Conservation (phyloP, 2,329 filamentous ascomycete species). For the Penicillium polonicum region DNA sequence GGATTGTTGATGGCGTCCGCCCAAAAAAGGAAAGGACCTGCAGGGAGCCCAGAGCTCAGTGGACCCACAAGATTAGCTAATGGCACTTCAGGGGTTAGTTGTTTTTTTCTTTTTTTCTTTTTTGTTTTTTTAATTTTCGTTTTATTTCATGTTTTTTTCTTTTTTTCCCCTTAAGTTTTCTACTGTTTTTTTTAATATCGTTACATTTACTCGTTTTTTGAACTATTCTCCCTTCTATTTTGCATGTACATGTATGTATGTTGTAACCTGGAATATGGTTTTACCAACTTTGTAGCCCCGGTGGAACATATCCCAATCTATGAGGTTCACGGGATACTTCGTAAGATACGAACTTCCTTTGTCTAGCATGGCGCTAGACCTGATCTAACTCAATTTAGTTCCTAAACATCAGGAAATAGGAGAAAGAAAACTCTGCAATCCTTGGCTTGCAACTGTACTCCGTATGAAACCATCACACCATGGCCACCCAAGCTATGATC, state of each 20-base stretch:
- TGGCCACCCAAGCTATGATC: conserved; percentile 12
- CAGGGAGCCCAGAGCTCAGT: conserved; percentile 25
- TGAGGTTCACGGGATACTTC: background rate
- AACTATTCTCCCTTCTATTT: background rate
- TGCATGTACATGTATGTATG: background rate
- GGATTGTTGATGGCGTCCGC: conserved; percentile 19
- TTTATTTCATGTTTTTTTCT: background rate
- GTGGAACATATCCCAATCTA: background rate
- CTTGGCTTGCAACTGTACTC: background rate
- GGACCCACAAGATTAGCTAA: conserved; percentile 22
- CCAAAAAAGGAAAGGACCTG: conserved; percentile 27
- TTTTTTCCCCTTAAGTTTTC: background rate
- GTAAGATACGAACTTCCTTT: conserved; percentile 6
- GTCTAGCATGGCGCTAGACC: conserved; percentile 9
- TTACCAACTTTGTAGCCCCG: background rate
- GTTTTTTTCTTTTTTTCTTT: background rate
- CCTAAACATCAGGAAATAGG: background rate
- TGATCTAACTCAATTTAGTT: conserved; percentile 1
- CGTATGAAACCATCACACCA: conserved; percentile 11
- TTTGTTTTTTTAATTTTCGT: background rate
- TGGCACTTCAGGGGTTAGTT: conserved; percentile 17
- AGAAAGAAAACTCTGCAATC: conserved; percentile 10
- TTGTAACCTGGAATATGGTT: background rate
- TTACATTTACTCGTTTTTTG: background rate
- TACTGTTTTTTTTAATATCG: background rate